Evolutionary conservation across 208 protist species (phyloP), one percentile per base, ranked within the genome.

Genomic region (Crithidia expoeki): DNA sequence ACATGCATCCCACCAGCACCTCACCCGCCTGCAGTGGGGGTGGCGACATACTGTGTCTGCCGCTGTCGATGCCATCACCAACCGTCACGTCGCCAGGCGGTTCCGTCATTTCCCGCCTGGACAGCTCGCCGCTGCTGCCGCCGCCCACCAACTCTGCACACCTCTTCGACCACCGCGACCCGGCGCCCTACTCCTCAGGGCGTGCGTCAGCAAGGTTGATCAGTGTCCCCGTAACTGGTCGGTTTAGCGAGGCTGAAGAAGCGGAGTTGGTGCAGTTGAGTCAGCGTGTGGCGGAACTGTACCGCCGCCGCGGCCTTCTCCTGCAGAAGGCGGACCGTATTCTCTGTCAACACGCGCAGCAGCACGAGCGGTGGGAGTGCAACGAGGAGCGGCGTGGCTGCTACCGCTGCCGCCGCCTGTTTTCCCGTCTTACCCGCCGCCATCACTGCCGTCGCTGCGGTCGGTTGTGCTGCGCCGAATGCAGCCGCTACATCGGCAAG

Each of bases 391-490:
- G 66, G 11, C 63, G 47, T 4, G 57, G 28, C 34, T 92, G 86
- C 60, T 75, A 82, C 63, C 76, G 74, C 21, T 92, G 87, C 44
- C 68, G 47, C 11, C 76, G 77, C 34, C 46, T 62, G n/a, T 92
- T 92, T 59, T 79, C 70, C 1, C 46, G 68, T n/a, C 73, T 75
- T 27, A 81, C 79, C 21, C 65, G 79, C 14, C 76, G 78, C 19
- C 87, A 92, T 49, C 84, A 92, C 78, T 92, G 87, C 62, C 77
- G 87, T n/a, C 87, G 87, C 53, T 92, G 87, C 70, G 87, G 87
- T 5, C 65, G 51, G n/a, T 40, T 89, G 47, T 75, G 84, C 55
- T 92, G 87, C 66, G 84, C 79, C 34, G 70, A 82, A 44, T 92
- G 87, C 74, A 84, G 83, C 40, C 81, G 70, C 16, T 83, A 79